Evolutionary conservation across 805 yeast species (phyloP).

Genomic region (Clavispora fructus): DNA sequence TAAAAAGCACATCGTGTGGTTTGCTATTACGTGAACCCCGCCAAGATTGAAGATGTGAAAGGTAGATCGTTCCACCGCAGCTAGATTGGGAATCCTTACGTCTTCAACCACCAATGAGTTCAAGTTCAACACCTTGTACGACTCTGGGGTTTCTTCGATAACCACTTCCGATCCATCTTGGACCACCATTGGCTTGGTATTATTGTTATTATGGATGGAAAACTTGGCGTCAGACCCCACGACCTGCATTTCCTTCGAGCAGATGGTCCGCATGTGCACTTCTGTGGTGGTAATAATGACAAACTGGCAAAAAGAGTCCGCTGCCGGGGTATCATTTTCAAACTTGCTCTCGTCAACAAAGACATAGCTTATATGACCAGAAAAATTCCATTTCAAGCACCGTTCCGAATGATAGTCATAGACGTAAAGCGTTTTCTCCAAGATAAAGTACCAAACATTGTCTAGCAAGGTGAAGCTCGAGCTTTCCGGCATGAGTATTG

Average conservation of each 20-base stretch:
- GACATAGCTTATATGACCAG: neutral
- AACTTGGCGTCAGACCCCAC: conserved; percentile 1
- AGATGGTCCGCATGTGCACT: neutral
- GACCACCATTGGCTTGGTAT: conserved; percentile 9
- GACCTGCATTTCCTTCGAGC: neutral
- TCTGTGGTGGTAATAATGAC: neutral
- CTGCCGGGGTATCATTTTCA: neutral
- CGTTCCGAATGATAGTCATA: neutral
- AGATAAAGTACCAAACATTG: neutral
- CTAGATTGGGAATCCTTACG: neutral
- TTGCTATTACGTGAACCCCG: neutral
- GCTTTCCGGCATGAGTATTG: neutral
- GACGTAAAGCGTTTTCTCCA: neutral
- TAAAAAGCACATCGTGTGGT: neutral
- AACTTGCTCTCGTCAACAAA: neutral
- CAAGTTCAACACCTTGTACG: neutral
- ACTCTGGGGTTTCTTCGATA: neutral
- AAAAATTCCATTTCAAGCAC: neutral
- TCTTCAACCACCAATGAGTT: neutral
- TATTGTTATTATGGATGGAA: conserved; percentile 10
- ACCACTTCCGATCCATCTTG: neutral
- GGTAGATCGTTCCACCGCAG: neutral
- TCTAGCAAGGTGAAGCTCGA: neutral
- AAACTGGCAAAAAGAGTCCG: neutral
- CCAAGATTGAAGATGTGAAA: neutral